These are phyloP conservation scores for Suaeda aralocaspica DNA, from an alignment of 148 eudicot genomes.

Conservation along the genomic window DNA sequence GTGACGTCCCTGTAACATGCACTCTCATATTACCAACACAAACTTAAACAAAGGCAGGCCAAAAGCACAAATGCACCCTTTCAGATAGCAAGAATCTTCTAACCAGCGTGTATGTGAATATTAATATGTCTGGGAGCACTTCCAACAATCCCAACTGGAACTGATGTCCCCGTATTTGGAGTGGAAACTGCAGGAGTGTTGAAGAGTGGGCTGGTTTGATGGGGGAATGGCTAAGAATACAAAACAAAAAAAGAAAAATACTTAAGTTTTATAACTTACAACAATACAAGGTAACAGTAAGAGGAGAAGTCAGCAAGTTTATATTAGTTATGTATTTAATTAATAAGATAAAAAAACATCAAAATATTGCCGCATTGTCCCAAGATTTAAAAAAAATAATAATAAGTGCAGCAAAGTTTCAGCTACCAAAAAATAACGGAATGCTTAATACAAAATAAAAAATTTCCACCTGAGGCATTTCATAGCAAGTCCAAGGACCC, in stretches of 20 bases:
- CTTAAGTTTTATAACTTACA: background rate
- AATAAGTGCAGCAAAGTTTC: background rate
- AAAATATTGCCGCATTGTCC: background rate
- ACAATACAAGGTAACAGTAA: background rate
- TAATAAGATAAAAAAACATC: background rate
- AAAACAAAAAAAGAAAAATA: background rate
- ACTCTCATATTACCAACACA: slow-evolving; percentile 3
- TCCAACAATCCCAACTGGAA: slow-evolving; percentile 64
- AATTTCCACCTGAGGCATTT: background rate
- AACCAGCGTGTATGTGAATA: slow-evolving; percentile 94
- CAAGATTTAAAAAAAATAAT: background rate
- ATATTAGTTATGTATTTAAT: background rate
- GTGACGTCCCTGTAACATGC: slow-evolving; percentile 34
- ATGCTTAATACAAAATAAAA: background rate
- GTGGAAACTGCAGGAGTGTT: slow-evolving; percentile 43
- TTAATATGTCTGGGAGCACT: slow-evolving; percentile 71
- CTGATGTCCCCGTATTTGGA: slow-evolving; percentile 40
- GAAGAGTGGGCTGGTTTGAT: slow-evolving; percentile 73
- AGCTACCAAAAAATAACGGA: background rate
- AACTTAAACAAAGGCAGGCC: background rate
- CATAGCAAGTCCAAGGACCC: background rate
- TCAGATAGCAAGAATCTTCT: slow-evolving; percentile 9
- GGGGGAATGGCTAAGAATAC: slow-evolving; percentile 77
- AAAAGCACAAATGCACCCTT: background rate
- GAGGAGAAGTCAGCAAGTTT: background rate